Percentiles rank a stretch among this genome's conserved stretches.
phyloP scores from a whole-genome alignment of 306 rosid species.

The Gastrolobium villosum region DNA sequence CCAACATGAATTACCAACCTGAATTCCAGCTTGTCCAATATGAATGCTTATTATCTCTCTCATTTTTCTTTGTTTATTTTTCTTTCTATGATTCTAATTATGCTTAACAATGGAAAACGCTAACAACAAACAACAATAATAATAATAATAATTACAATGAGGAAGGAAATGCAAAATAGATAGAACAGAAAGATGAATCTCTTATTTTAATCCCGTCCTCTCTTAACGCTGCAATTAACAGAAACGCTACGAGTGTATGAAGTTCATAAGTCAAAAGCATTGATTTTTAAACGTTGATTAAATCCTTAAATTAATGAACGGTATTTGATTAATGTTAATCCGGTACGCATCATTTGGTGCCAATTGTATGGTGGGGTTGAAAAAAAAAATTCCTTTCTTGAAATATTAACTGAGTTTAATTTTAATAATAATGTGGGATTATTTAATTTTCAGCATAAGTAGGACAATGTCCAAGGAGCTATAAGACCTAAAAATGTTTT shows the following conservation, averaged over 20 bases:
- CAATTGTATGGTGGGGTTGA: slow-evolving; percentile 23
- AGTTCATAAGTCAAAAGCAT: not conserved
- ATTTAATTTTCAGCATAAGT: not conserved
- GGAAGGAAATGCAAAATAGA: slow-evolving; percentile 30
- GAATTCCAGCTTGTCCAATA: slow-evolving; percentile 87
- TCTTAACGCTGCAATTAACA: slow-evolving; percentile 32
- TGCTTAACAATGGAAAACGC: slow-evolving; percentile 22
- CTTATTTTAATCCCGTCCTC: slow-evolving; percentile 17
- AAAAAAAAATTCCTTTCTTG: not conserved
- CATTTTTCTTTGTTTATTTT: slow-evolving; percentile 48
- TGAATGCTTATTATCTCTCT: slow-evolving; percentile 79
- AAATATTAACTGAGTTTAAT: not conserved
- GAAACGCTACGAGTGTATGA: slow-evolving; percentile 8
- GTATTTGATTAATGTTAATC: slow-evolving; percentile 30
- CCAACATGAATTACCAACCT: slow-evolving; percentile 88
- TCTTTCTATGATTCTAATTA: slow-evolving; percentile 5
- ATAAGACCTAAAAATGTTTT: too few species aligned
- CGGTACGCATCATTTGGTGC: slow-evolving; percentile 25
- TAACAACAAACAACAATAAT: slow-evolving; percentile 16
- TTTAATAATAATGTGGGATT: not conserved
- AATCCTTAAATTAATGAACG: slow-evolving; percentile 42
- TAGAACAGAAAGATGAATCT: slow-evolving; percentile 13
- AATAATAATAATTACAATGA: not conserved
- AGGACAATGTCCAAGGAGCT: not conserved
- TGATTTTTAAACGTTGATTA: slow-evolving; percentile 20